Evolutionary conservation across 2,329 filamentous ascomycete genomes (phyloP), one percentile per base, ranked within the genome.

Genomic region (Trichoderma hamatum): DNA sequence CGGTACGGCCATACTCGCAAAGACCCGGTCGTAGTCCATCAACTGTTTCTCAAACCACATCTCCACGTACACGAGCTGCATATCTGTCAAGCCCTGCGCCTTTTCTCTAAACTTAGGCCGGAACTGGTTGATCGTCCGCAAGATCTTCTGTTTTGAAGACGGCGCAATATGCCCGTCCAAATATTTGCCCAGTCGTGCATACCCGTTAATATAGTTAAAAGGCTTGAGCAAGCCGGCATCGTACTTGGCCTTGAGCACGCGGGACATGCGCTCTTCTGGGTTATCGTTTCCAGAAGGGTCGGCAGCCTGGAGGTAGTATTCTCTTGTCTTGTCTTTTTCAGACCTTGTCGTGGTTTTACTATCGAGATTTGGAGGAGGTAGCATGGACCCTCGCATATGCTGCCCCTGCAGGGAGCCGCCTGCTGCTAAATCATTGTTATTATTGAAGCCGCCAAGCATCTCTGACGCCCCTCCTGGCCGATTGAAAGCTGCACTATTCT

Each of bases 1-100:
- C 0, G 96, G 96, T 71, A 99, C 95, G 2, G 96, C 96, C 96
- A 99, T 99, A 78, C 94, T 97, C 2, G 96, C 96, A 82, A 99
- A 99, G 1, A 99, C 94, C 36, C 96, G 93, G 76, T 99, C 96
- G 75, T 98, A 98, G 78, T 98, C 96, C 92, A 98, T 96, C 74
- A 99, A 82, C 72, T 92, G 96, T 75, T 92, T 89, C 80, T 99
- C 96, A 77, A 99, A 98, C 95, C 96, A 98, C 93, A 98, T 97
- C 81, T 99, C 96, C 13, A 98, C 95, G 70, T 94, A 89, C 32
- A 98, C 90, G 30, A 99, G 88, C 80, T 99, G 93, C 78, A 97
- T 92, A 80, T 99, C 96, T 2, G 93, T 97, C 76, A 98, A 84
- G 39, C 86, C 90, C 73, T 98, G 94, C 78, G 97, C 95, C 81